phyloP scores from a whole-genome alignment of 495 filamentous ascomycete species.

The Filosporella fistucella region DNA sequence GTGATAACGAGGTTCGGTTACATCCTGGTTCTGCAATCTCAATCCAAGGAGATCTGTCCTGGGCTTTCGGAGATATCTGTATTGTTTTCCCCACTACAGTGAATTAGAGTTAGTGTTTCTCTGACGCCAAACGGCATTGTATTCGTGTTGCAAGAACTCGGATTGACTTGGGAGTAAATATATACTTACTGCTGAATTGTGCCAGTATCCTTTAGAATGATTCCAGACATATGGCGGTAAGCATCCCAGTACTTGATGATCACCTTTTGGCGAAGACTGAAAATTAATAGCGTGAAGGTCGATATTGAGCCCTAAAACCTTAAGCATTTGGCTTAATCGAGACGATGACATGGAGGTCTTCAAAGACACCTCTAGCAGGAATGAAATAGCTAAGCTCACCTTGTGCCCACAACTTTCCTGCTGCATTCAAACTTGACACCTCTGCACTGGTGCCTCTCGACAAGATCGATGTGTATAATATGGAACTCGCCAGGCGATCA shows the following conservation, averaged over 20 bases:
- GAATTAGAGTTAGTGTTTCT: too few species aligned
- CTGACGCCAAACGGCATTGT: too few species aligned
- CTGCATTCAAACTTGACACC: constrained; percentile 37
- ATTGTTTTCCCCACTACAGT: constrained; percentile 23
- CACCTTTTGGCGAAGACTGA: not conserved
- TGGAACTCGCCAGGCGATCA: constrained; percentile 1
- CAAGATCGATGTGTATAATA: constrained; percentile 32
- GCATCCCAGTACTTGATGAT: constrained; percentile 1
- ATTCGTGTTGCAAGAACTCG: too few species aligned
- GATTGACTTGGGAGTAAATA: too few species aligned
- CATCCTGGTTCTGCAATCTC: constrained; percentile 17
- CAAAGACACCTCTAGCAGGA: not conserved
- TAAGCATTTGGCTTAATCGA: not conserved
- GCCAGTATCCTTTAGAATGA: constrained; percentile 21
- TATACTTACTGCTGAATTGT: too few species aligned
- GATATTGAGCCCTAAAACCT: too few species aligned
- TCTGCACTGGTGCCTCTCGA: constrained; percentile 40
- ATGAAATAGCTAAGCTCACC: too few species aligned
- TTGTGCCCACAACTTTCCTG: constrained; percentile 36
- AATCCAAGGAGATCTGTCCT: constrained; percentile 32
- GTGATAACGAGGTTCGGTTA: constrained; percentile 29
- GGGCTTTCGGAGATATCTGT: constrained; percentile 24
- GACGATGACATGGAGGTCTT: not conserved
- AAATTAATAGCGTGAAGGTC: constrained; percentile 8
- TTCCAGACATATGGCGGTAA: constrained; percentile 35